Evolutionary conservation across 352 stramenopile species (phyloP), one percentile per base, ranked within the genome.

Genomic region (Phytophthora colocasiae): DNA sequence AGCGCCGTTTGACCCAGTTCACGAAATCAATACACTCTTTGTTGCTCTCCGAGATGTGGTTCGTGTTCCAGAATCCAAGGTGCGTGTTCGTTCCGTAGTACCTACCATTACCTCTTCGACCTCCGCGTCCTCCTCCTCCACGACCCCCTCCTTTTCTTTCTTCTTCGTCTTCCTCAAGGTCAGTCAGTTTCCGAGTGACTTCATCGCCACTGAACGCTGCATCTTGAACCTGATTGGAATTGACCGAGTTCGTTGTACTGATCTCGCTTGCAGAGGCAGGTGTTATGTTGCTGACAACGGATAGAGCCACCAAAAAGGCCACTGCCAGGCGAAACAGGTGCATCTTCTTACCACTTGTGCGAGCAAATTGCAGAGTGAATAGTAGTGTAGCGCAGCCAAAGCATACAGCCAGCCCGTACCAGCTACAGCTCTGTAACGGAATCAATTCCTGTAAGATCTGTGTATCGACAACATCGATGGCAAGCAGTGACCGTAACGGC

Each of bases 1-100:
- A 52, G 26, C 22, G 45, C 24, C 45, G 45, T 12, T 52, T 39
- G 3, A 14, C 3, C 45, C 45, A 52, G 27, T 52, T 52, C 14
- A 26, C 12, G 36, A 52, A 52, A 4, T 14, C 10, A 52, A n/a
- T 40, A 15, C 45, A 52, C n/a, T 39, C 4, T n/a, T 52, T 24
- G 14, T 39, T 31, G 27, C 27, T 31, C 27, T 31, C 27, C 27
- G 27, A 31, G 1, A 31, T 31, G 6, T 4, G 27, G 27, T 31
- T 31, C 27, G 27, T 31, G 27, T 31, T 31, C 27, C 27, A 31
- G 27, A 31, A 31, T 7, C 27, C 27, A 31, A 31, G 27, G 27
- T 31, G 27, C 0, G 27, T 31, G 27, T 31, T 31, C 27, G 27
- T 31, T 31, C 27, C 27, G 27, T 31, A 31, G 27, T 31, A 31